phyloP scores from a whole-genome alignment of 768 basidiomycete genomes.

The Mycena polygramma region DNA sequence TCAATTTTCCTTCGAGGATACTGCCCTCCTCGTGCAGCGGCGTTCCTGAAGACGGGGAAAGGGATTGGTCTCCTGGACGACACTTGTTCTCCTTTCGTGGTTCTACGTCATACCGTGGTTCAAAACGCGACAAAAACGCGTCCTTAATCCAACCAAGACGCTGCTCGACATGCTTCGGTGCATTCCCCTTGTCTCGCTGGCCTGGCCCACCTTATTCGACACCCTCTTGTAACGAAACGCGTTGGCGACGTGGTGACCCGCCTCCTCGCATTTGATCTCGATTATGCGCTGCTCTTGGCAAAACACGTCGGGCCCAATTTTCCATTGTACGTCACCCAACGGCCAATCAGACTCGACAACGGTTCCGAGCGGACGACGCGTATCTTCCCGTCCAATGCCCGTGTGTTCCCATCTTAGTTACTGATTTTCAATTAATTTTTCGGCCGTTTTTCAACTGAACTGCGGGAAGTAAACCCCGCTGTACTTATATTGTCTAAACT shows the following conservation, averaged over 20 bases:
- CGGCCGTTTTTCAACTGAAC: too few species aligned
- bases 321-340: not conserved
- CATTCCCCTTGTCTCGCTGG: constrained; percentile 4
- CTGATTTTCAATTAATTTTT: too few species aligned
- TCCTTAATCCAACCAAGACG: not conserved
- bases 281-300: not conserved
- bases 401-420: too few species aligned
- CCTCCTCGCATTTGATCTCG: not conserved
- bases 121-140: not conserved
- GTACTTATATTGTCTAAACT: too few species aligned
- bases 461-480: too few species aligned
- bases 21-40: not conserved
- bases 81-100: constrained; percentile 14
- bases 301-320: not conserved
- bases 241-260: constrained; percentile 2
- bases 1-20: not conserved
- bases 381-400: too few species aligned
- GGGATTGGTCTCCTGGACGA: not conserved
- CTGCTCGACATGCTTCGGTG: not conserved
- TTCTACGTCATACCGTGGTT: constrained; percentile 3
- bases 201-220: not conserved
- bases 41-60: not conserved
- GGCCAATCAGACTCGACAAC: not conserved
- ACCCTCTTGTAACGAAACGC: too few species aligned
- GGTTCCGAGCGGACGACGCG: too few species aligned